Evolutionary conservation across 768 basidiomycete species (phyloP).

Genomic region (Leccinum truebloodii): DNA sequence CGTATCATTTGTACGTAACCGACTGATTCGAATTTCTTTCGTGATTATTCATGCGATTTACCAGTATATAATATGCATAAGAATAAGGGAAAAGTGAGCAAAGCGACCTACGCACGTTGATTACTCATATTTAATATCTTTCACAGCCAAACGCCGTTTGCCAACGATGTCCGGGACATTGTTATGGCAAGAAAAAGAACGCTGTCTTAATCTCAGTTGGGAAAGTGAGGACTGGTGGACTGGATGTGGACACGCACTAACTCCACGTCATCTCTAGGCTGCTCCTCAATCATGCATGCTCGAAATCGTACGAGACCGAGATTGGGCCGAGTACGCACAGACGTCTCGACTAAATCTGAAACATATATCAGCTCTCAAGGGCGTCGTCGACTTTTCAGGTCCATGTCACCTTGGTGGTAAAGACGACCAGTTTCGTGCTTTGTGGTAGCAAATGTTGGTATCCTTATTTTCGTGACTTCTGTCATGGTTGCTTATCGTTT

Average conservation of each 20-base stretch:
- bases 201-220: conserved; percentile 43
- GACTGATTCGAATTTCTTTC: neutral
- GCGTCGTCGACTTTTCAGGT: conserved; percentile 70
- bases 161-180: conserved; percentile 57
- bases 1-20: conserved; percentile 47
- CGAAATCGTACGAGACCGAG: conserved; percentile 57
- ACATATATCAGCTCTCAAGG: conserved; percentile 75
- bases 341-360: conserved; percentile 41
- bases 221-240: conserved; percentile 23
- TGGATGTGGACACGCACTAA: conserved; percentile 7
- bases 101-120: neutral
- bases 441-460: conserved; percentile 71
- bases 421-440: conserved; percentile 72
- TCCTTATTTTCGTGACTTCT: no score
- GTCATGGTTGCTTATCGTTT: neutral
- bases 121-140: conserved; percentile 14
- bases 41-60: conserved; percentile 3
- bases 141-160: conserved; percentile 51
- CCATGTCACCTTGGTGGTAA: conserved; percentile 82
- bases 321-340: conserved; percentile 37
- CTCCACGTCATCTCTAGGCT: conserved; percentile 42
- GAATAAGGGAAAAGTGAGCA: conserved; percentile 46
- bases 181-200: conserved; percentile 45
- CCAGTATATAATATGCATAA: conserved; percentile 50
- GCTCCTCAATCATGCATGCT: conserved; percentile 81